phyloP scores from a whole-genome alignment of 768 basidiomycete species.

The Tylopilus plumbeoviolaceoides region DNA sequence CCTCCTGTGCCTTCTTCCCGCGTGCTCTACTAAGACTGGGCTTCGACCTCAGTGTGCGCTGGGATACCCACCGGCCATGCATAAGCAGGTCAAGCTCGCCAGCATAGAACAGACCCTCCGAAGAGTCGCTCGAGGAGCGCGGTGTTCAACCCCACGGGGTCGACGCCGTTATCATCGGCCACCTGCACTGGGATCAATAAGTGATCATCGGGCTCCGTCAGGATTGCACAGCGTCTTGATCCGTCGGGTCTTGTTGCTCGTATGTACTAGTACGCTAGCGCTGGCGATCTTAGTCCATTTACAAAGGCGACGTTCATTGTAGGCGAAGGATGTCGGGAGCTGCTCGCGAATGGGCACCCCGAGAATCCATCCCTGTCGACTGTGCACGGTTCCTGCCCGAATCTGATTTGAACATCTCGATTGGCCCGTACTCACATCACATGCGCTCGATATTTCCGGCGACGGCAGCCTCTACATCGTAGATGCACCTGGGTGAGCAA shows the following conservation, averaged over 20 bases:
- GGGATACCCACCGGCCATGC: constrained; percentile 33
- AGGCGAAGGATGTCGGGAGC: constrained; percentile 28
- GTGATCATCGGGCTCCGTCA: not conserved
- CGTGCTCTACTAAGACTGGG: constrained; percentile 40
- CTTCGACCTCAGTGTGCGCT: no score
- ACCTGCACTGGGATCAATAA: constrained; percentile 47
- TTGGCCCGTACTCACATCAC: constrained; percentile 50
- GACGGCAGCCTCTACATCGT: constrained; percentile 58
- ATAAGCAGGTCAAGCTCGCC: constrained; percentile 14
- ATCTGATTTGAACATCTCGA: constrained; percentile 15
- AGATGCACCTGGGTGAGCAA: constrained; percentile 37
- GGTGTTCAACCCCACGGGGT: no score
- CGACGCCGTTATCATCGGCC: constrained; percentile 13
- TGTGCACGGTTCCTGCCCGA: not conserved
- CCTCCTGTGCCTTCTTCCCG: constrained; percentile 42
- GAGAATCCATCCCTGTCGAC: not conserved
- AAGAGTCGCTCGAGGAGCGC: not conserved
- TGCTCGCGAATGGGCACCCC: not conserved
- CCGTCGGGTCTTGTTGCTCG: not conserved
- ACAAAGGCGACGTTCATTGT: constrained; percentile 43
- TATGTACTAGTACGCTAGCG: constrained; percentile 4
- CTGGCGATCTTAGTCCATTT: constrained; percentile 44
- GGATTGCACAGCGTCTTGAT: not conserved
- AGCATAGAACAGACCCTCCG: not conserved
- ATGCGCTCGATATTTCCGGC: constrained; percentile 47